These are phyloP conservation scores for Fraxinus latifolia DNA, from an alignment of 305 asterid genomes.

Conservation along the genomic window DNA sequence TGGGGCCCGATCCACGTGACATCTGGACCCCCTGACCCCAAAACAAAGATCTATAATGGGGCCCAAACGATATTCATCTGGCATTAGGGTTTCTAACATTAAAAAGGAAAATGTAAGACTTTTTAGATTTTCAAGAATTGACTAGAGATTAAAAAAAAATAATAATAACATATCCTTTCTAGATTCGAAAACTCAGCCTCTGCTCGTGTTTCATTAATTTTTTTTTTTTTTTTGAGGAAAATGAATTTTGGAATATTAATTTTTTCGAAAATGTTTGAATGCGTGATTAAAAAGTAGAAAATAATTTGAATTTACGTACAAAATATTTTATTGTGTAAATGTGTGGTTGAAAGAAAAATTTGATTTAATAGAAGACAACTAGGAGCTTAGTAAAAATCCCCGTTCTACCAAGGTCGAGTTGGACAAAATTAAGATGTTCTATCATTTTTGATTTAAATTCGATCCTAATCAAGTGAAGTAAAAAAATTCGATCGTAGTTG, in stretches of 20 bases:
- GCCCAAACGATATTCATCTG: conserved; percentile 21
- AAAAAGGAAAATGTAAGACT: background rate
- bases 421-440: background rate
- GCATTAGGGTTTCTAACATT: background rate
- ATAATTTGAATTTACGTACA: no score
- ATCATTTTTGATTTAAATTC: no score
- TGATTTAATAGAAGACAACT: no score
- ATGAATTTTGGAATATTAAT: no score
- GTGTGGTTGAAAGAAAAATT: no score
- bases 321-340: no score
- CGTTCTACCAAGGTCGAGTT: background rate
- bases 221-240: no score
- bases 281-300: no score
- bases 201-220: no score
- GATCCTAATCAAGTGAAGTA: background rate
- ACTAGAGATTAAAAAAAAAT: background rate
- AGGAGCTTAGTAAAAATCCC: background rate
- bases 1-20: conserved; percentile 41
- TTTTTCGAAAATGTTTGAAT: no score
- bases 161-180: background rate
- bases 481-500: background rate
- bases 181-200: background rate
- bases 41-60: conserved; percentile 3
- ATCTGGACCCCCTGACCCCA: conserved; percentile 22
- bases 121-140: background rate